Conservation (phyloP, 352 stramenopile genomes). For the Phytopythium delawarense region DNA sequence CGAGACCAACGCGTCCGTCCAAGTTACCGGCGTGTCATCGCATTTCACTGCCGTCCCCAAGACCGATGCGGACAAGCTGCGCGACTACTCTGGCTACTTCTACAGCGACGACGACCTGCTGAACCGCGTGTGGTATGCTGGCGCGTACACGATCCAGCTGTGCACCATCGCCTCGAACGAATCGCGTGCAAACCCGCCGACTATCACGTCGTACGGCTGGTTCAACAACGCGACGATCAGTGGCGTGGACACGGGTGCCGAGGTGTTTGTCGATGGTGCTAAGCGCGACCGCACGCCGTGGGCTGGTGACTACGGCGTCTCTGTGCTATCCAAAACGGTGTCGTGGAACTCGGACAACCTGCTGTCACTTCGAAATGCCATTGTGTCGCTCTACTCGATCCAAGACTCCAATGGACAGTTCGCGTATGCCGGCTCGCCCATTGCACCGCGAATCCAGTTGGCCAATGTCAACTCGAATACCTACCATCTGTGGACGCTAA, state of each 20-base stretch:
- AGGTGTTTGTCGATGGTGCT: slow-evolving; percentile 36
- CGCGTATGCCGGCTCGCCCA: slow-evolving; percentile 24
- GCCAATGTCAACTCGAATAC: slow-evolving; percentile 27
- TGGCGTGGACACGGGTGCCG: slow-evolving; percentile 18
- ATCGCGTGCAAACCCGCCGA: slow-evolving; percentile 22
- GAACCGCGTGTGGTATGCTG: slow-evolving; percentile 38
- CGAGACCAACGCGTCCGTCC: slow-evolving; percentile 13
- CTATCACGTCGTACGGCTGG: slow-evolving; percentile 29
- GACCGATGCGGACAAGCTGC: slow-evolving; percentile 20
- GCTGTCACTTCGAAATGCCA: slow-evolving; percentile 18
- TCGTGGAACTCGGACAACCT: slow-evolving; percentile 32
- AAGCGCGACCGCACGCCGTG: slow-evolving; percentile 36
- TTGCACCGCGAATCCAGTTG: slow-evolving; percentile 17
- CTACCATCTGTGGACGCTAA: slow-evolving; percentile 41
- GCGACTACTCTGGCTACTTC: slow-evolving; percentile 36
- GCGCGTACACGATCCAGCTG: slow-evolving; percentile 34
- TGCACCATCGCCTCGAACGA: slow-evolving; percentile 30
- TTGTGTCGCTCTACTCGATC: slow-evolving; percentile 26
- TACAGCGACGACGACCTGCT: slow-evolving; percentile 35
- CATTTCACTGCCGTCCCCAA: slow-evolving; percentile 26
- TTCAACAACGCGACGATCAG: slow-evolving; percentile 31
- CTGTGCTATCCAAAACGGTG: slow-evolving; percentile 25
- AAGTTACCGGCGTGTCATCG: slow-evolving; percentile 23
- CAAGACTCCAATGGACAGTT: slow-evolving; percentile 29
- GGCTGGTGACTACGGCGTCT: slow-evolving; percentile 28